Evolutionary conservation across 306 rosid genomes (phyloP), one percentile per base, ranked within the genome.

Genomic region (Purshia tridentata): DNA sequence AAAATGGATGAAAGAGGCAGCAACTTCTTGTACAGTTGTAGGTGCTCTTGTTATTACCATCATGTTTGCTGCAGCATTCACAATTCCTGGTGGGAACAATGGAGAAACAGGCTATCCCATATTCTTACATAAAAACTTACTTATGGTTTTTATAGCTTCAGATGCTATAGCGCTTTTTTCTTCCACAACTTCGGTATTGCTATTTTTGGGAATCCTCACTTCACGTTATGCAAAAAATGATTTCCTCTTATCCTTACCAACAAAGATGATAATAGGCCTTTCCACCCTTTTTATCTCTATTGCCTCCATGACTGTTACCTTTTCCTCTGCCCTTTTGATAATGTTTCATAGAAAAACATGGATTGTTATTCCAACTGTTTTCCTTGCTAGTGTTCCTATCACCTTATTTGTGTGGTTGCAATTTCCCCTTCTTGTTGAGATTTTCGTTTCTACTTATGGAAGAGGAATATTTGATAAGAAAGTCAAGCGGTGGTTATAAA

Each of bases 1-100:
- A 70, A 35, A 77, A 0, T 85, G 89, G 91, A 87, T 85, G 89
- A 60, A 78, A 46, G 2, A 73, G 69, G 82, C 87, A 3, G 81
- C 89, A 4, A 69, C 63, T 2, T 82, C 84, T 63, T 85, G 87
- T 11, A 84, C 81, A 80, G 39, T 82, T 10, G 86, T 84, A 39
- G 72, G 87, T 5, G 81, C 91, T 0, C 67, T 87, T 2, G 82
- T 84, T 0, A 60, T 86, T 0, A 84, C 88, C 0, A 84, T 80
- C 2, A 84, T 84, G 22, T 80, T 87, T 35, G 15, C 88, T 48
- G 84, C 88, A 4, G 79, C 81, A 22, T 71, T 80, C 54, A 82
- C 72, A 0, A n/a, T 80, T 2, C 87, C 89, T 1, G 89, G 87
- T n/a, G 86, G 85, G 0, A 77, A 6, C 50, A 10, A 77, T 10